Percentiles rank a stretch among this genome's conserved stretches.
phyloP scores from a whole-genome alignment of 1,284 basidiomycete genomes.

The Ceraceosorus guamensis region DNA sequence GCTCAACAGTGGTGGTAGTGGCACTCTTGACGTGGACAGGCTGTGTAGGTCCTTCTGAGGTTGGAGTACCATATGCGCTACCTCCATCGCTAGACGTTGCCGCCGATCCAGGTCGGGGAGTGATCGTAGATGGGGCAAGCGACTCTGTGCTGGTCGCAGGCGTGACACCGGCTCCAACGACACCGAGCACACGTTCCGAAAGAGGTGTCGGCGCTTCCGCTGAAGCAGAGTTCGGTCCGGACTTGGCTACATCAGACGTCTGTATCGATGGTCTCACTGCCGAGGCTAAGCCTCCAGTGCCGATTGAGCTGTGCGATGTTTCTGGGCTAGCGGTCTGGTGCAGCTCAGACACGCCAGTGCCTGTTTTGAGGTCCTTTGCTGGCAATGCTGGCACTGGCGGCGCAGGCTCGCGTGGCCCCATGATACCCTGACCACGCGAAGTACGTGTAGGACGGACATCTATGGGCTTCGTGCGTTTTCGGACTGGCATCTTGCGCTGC shows the following conservation, averaged over 20 bases:
- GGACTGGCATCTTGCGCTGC: slow-evolving; percentile 61
- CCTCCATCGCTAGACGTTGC: slow-evolving; percentile 14
- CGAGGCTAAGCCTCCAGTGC: neutral
- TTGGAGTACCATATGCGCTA: slow-evolving; percentile 15
- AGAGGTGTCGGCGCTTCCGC: slow-evolving; percentile 44
- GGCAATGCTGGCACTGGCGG: slow-evolving; percentile 1
- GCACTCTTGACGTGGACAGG: slow-evolving; percentile 39
- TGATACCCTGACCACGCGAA: too few relatives aligned
- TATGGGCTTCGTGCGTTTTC: slow-evolving; percentile 78
- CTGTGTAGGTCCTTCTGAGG: slow-evolving; percentile 20
- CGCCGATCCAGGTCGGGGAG: slow-evolving; percentile 10
- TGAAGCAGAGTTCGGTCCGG: neutral
- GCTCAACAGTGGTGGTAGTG: neutral
- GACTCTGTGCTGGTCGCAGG: too few relatives aligned
- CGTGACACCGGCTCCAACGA: neutral
- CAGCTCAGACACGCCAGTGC: slow-evolving; percentile 47
- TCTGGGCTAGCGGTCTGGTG: neutral
- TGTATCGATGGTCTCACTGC: slow-evolving; percentile 12
- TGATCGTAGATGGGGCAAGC: neutral
- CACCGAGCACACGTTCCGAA: slow-evolving; percentile 43
- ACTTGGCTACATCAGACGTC: too few relatives aligned
- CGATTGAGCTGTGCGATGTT: neutral
- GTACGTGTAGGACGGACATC: slow-evolving; percentile 58
- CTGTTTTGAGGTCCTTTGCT: slow-evolving; percentile 54
- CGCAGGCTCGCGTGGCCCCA: too few relatives aligned